Base-by-base conservation (phyloP, 2,329 filamentous ascomycete species). In the Akanthomyces uredinophilus region DNA sequence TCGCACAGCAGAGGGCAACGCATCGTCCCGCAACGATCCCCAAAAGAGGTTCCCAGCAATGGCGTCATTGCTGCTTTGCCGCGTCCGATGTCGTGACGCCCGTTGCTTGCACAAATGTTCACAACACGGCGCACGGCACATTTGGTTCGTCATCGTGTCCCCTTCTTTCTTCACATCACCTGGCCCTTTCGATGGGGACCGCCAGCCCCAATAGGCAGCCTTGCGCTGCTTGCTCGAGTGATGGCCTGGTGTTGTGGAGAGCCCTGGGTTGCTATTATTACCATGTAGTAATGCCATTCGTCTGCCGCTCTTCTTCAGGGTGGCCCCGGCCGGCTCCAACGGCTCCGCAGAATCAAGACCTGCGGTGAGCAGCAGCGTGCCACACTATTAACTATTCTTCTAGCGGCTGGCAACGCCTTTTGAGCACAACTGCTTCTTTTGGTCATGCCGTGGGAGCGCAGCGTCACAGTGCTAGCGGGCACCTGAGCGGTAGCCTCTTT, bases 111-210 rank as follows among this genome's bases (percentile, higher is more conserved):
- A 53, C 35, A 20, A 41, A 27, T 14, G 32, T 11, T 35, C n/a
- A n/a, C n/a, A 2, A 35, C 10, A 35, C 32, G 32, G 32, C 10
- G 32, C 32, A 35, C 32, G 32, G 32, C 32, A 29, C 27, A 29
- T 29, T 29, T 29, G 27, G 27, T 29, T 29, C 27, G 27, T 6
- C 27, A 4, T 29, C 6, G 4, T 29, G 6, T 32, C 49, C 2
- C 20, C 49, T 32, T 51, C 16, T 35, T 47, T 51, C 46, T 59
- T 60, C 56, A 60, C 46, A 52, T 60, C 56, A 60, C 37, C 56
- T 60, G 56, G 18, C n/a, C 46, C 7, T 27, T 37, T 27, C 16
- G 16, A 57, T 57, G 54, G 29, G 39, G 35, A 54, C 39, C 22
- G 6, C 18, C 37, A 13, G 18, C 32, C 22, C 35, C 27, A 46